Percentiles rank a stretch among this genome's conserved stretches.
Conservation (phyloP, 441 rosid genomes). For the Brassica balearica region DNA sequence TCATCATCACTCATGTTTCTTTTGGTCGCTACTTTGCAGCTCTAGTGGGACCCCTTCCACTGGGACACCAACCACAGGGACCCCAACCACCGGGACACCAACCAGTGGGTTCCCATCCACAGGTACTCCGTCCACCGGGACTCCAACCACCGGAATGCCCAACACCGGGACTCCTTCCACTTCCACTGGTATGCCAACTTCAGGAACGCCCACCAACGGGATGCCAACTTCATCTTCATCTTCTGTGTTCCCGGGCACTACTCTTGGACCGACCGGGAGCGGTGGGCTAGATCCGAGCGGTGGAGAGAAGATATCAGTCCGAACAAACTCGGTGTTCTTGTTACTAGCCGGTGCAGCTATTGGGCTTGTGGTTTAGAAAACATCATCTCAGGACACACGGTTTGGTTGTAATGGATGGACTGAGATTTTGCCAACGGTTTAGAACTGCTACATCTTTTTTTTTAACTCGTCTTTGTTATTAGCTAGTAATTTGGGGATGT, state of each 20-base stretch:
- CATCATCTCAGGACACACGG: not conserved
- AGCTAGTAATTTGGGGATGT: slow-evolving; percentile 3
- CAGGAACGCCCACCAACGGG: slow-evolving; percentile 34
- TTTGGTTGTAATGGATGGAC: too few species aligned
- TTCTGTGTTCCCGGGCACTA: slow-evolving; percentile 45
- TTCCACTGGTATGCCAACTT: slow-evolving; percentile 31
- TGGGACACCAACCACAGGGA: slow-evolving; percentile 11
- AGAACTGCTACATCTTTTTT: slow-evolving; percentile 9
- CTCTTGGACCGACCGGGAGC: slow-evolving; percentile 43
- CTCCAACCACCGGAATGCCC: slow-evolving; percentile 21
- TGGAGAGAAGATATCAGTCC: slow-evolving; percentile 22
- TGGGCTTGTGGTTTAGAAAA: slow-evolving; percentile 28
- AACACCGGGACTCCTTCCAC: slow-evolving; percentile 32
- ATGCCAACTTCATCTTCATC: slow-evolving; percentile 40
- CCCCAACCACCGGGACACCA: not conserved
- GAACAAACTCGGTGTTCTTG: slow-evolving; percentile 1
- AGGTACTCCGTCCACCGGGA: slow-evolving; percentile 11
- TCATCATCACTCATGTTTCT: slow-evolving; percentile 7
- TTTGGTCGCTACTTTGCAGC: slow-evolving; percentile 36
- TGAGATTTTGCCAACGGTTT: slow-evolving; percentile 31
- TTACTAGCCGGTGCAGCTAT: slow-evolving; percentile 25
- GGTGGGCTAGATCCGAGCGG: slow-evolving; percentile 34
- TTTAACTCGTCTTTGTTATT: slow-evolving; percentile 14
- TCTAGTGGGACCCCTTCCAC: slow-evolving; percentile 40
- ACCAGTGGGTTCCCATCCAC: slow-evolving; percentile 4